These are phyloP conservation scores for Puccinia sorghi DNA, from an alignment of 1,284 basidiomycete genomes.

Conservation along the genomic window DNA sequence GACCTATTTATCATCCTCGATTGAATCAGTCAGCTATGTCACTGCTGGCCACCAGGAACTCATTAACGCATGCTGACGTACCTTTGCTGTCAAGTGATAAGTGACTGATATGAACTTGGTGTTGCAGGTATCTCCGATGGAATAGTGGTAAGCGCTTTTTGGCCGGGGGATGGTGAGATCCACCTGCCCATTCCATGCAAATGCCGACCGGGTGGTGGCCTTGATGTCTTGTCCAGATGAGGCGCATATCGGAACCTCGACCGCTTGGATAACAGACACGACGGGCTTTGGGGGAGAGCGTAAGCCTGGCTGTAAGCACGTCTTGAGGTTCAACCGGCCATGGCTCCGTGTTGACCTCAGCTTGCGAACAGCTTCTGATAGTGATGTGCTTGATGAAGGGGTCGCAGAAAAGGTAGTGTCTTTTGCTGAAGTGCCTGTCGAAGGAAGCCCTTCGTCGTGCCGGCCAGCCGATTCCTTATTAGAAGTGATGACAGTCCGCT, in stretches of 20 bases:
- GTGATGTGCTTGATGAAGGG: background rate
- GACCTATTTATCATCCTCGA: background rate
- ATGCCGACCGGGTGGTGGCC: background rate
- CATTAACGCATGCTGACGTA: background rate
- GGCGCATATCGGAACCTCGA: background rate
- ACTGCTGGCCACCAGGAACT: background rate
- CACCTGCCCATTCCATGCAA: conserved; percentile 20
- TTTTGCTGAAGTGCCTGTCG: background rate
- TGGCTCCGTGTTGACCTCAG: conserved; percentile 7
- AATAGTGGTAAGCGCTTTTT: conserved; percentile 37
- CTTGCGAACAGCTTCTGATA: background rate
- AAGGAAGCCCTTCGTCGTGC: background rate
- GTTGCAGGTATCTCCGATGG: conserved; percentile 39
- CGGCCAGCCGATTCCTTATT: background rate
- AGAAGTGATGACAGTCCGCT: conserved; percentile 12
- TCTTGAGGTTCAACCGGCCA: background rate
- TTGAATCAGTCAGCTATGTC: background rate
- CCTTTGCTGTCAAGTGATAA: conserved; percentile 22
- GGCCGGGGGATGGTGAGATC: conserved; percentile 29
- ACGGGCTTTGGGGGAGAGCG: background rate
- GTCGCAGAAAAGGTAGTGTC: background rate
- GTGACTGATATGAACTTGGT: conserved; percentile 25
- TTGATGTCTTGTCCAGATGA: conserved; percentile 1
- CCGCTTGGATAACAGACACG: conserved; percentile 8
- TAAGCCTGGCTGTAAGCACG: background rate